phyloP scores from a whole-genome alignment of 2,329 filamentous ascomycete species.

The Phialocephala sp. region DNA sequence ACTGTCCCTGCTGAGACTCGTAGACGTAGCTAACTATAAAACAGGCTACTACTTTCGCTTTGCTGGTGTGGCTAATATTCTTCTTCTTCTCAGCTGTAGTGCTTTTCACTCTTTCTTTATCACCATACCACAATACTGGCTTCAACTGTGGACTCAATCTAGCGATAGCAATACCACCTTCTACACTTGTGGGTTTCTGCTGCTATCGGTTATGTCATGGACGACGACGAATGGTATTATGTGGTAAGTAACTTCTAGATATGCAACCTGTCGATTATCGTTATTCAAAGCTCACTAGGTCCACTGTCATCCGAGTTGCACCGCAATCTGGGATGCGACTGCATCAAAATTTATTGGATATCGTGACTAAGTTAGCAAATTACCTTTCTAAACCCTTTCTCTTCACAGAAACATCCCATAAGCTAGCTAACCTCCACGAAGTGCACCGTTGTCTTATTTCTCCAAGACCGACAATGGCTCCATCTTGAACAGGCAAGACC shows the following conservation, averaged over 20 bases:
- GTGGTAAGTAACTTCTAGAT: conserved; percentile 41
- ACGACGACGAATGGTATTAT: conserved; percentile 44
- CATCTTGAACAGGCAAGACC: conserved; percentile 40
- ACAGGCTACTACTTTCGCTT: conserved; percentile 18
- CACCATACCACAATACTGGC: conserved; percentile 43
- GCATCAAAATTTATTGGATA: conserved; percentile 44
- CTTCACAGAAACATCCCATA: neutral
- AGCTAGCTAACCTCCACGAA: conserved; percentile 32
- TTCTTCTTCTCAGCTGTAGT: neutral
- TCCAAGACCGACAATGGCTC: conserved; percentile 28
- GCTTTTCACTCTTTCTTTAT: conserved; percentile 17
- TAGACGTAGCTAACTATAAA: conserved; percentile 2
- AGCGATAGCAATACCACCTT: neutral
- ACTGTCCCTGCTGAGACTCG: neutral
- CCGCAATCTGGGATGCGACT: conserved; percentile 45
- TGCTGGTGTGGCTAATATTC: conserved; percentile 8
- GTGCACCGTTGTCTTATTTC: conserved; percentile 42
- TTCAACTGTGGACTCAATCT: conserved; percentile 40
- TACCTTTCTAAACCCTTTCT: neutral
- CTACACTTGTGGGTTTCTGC: conserved; percentile 43
- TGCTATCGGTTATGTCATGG: conserved; percentile 46
- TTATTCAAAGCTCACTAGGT: conserved; percentile 37
- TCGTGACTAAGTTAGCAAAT: conserved; percentile 38
- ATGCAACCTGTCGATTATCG: neutral
- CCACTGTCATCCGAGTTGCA: conserved; percentile 44